Evolutionary conservation across 257 asterid genomes (phyloP).

Genomic region (Orobanche coerulescens): DNA sequence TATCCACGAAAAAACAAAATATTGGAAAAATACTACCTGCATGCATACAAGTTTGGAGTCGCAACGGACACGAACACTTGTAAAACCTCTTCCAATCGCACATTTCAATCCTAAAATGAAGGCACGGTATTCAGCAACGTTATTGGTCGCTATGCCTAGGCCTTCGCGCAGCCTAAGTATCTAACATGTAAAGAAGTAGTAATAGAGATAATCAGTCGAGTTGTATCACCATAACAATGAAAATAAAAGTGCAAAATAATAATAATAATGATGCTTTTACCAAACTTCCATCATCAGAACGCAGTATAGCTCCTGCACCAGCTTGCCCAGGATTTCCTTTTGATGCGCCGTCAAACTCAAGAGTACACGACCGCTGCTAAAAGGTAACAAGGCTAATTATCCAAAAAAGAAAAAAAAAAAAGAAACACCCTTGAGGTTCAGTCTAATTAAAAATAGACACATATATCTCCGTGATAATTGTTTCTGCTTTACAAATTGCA

Average conservation of each 20-base stretch:
- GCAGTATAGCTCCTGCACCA: conserved; percentile 90
- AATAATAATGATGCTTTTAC: conserved; percentile 27
- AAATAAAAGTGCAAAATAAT: not conserved
- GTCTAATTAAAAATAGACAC: not conserved
- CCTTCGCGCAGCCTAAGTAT: conserved; percentile 85
- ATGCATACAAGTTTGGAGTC: conserved; percentile 95
- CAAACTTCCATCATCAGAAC: conserved; percentile 82
- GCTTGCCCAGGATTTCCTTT: conserved; percentile 97
- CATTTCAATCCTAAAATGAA: conserved; percentile 72
- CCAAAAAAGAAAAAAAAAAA: too few relatives aligned
- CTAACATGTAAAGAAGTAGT: conserved; percentile 34
- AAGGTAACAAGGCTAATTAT: not conserved
- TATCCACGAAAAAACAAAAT: not conserved
- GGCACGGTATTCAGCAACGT: conserved; percentile 89
- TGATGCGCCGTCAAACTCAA: conserved; percentile 95
- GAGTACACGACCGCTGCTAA: conserved; percentile 59
- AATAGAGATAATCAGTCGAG: conserved; percentile 16
- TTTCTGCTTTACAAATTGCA: not conserved
- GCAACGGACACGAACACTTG: conserved; percentile 75
- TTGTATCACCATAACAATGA: not conserved
- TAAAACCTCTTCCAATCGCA: conserved; percentile 80
- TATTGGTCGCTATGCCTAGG: conserved; percentile 76
- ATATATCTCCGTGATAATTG: not conserved
- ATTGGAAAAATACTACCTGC: conserved; percentile 55
- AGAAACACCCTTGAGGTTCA: not conserved